These are phyloP conservation scores for Begonia fuchsioides DNA, from an alignment of 306 rosid species.

Conservation along the genomic window DNA sequence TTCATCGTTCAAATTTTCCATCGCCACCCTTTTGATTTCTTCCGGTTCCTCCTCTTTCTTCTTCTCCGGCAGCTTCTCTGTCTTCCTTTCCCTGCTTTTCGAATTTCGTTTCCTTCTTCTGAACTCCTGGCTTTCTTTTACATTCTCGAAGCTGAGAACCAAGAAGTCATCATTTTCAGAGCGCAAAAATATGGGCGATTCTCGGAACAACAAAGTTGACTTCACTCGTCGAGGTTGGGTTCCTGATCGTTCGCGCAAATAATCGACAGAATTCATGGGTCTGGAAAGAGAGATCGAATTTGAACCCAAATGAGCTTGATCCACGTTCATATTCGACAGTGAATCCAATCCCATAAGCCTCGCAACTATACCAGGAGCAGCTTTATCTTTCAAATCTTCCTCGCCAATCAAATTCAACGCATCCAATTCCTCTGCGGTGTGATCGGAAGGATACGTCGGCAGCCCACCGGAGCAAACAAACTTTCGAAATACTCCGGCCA, in stretches of 20 bases:
- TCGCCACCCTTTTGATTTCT: constrained; percentile 5
- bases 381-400: constrained; percentile 6
- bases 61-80: constrained; percentile 15
- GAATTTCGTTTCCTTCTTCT: constrained; percentile 16
- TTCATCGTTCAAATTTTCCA: constrained; percentile 17
- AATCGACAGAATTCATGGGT: constrained; percentile 49
- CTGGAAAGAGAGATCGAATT: constrained; percentile 29
- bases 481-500: constrained; percentile 48
- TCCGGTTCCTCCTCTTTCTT: constrained; percentile 8
- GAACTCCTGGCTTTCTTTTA: constrained; percentile 10
- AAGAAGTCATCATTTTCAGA: constrained; percentile 49
- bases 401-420: constrained; percentile 9
- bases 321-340: constrained; percentile 19
- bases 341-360: constrained; percentile 2
- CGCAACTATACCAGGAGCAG: not conserved
- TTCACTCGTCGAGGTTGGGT: constrained; percentile 21
- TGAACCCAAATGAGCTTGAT: not conserved
- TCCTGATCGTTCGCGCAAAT: constrained; percentile 8
- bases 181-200: constrained; percentile 34
- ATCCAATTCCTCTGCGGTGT: constrained; percentile 22
- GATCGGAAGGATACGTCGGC: constrained; percentile 63
- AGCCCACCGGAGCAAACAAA: constrained; percentile 61
- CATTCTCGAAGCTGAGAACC: constrained; percentile 46
- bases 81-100: constrained; percentile 20
- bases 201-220: constrained; percentile 54